Conservation (phyloP, 139 green algal species). For the Gonium pectorale region DNA sequence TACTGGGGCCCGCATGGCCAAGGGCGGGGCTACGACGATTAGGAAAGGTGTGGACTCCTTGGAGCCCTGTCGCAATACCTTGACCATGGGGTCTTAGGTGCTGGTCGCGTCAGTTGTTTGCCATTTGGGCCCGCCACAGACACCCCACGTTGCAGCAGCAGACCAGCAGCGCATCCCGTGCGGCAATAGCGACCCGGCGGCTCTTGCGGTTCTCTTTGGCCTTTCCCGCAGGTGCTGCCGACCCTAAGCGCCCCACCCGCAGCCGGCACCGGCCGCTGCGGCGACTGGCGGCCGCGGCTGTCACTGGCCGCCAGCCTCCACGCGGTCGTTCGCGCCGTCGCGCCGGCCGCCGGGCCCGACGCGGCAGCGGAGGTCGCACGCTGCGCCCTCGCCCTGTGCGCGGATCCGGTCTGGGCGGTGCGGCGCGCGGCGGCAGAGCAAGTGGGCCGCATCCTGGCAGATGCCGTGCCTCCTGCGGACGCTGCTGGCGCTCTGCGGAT, state of each 20-base stretch:
- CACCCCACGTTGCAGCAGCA: no score
- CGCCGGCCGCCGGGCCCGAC: neutral
- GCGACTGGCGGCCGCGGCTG: slow-evolving; percentile 23
- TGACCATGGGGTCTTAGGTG: no score
- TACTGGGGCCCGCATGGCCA: no score
- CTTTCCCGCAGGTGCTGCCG: neutral
- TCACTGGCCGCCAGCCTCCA: neutral
- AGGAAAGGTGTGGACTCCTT: no score
- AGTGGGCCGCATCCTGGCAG: neutral
- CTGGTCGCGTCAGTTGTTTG: no score
- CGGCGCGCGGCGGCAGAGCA: neutral
- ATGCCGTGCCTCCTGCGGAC: neutral
- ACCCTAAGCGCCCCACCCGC: neutral
- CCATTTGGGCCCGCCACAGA: no score
- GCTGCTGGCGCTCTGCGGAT: no score
- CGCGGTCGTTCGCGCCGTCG: neutral
- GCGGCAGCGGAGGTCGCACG: neutral
- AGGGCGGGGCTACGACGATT: no score
- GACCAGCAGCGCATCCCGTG: no score
- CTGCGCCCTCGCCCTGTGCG: slow-evolving; percentile 7
- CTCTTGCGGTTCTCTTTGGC: no score
- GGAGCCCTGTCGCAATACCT: no score
- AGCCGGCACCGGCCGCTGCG: neutral
- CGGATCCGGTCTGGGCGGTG: slow-evolving; percentile 37
- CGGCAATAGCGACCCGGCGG: no score